Conservation (phyloP, 768 basidiomycete species). For the Baorangia bicolor region DNA sequence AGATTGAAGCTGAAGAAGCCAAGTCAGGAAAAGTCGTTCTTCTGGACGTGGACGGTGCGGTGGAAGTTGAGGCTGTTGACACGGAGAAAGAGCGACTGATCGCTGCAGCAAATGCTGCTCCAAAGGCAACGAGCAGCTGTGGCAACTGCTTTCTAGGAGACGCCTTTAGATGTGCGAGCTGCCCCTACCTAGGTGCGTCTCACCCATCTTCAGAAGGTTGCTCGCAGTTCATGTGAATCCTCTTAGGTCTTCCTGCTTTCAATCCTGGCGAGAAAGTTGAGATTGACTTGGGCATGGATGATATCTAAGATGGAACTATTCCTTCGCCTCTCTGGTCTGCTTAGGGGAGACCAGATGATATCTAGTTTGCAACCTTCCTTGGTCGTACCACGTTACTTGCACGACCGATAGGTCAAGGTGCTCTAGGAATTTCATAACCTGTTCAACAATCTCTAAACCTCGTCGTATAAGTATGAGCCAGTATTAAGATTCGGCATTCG, state of each 20-base stretch:
- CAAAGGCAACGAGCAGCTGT: conserved; percentile 93
- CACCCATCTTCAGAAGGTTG: neutral
- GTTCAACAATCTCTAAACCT: neutral
- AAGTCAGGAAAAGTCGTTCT: conserved; percentile 60
- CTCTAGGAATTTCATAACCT: conserved; percentile 3
- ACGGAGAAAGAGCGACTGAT: conserved; percentile 65
- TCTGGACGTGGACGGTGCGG: conserved; percentile 58
- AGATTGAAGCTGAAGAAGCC: conserved; percentile 84
- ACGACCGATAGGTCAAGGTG: neutral
- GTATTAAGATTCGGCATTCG: neutral
- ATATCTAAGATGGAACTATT: conserved; percentile 50
- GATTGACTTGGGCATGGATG: conserved; percentile 86
- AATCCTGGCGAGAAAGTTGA: conserved; percentile 98
- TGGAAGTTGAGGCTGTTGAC: conserved; percentile 54
- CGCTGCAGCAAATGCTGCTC: conserved; percentile 65
- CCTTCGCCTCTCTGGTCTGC: neutral
- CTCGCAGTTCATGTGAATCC: conserved; percentile 9
- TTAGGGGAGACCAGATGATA: neutral
- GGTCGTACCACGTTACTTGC: neutral
- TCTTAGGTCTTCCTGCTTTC: conserved; percentile 92
- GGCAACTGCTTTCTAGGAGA: conserved; percentile 98
- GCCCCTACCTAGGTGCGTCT: conserved; percentile 91
- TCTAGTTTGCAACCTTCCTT: neutral
- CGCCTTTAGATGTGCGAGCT: conserved; percentile 94
- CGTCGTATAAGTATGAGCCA: neutral